phyloP scores from a whole-genome alignment of 371 early-diverging fungal species.

The Saksenaea vasiformis region DNA sequence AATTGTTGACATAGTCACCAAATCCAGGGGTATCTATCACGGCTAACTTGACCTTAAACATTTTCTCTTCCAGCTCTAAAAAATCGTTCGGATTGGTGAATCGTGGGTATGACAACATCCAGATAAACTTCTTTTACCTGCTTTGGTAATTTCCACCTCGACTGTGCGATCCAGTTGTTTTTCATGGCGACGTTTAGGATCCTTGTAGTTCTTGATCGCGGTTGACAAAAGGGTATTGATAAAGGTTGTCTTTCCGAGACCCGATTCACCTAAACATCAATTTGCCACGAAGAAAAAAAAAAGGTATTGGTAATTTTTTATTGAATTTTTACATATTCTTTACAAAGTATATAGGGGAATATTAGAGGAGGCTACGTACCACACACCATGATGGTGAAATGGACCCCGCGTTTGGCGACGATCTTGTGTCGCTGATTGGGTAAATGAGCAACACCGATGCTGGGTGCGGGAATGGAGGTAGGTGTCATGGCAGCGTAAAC shows the following conservation, averaged over 20 bases:
- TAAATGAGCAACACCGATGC: slow-evolving; percentile 95
- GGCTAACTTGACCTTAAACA: slow-evolving; percentile 89
- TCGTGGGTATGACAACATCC: background rate
- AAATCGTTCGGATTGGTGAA: background rate
- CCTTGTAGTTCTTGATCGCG: slow-evolving; percentile 59
- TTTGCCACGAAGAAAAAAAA: background rate
- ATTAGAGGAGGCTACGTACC: slow-evolving; percentile 58
- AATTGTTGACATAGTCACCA: slow-evolving; percentile 81
- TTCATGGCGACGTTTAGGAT: slow-evolving; percentile 37
- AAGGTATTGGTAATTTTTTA: background rate
- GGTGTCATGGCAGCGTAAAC: slow-evolving; percentile 37
- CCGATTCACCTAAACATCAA: slow-evolving; percentile 40
- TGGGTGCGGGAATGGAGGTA: slow-evolving; percentile 48
- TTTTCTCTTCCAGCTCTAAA: slow-evolving; percentile 95
- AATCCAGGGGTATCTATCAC: slow-evolving; percentile 92
- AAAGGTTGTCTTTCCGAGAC: slow-evolving; percentile 74
- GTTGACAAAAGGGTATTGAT: slow-evolving; percentile 80
- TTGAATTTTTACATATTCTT: background rate
- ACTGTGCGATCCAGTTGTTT: slow-evolving; percentile 60
- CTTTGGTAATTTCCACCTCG: slow-evolving; percentile 67
- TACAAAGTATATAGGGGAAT: background rate
- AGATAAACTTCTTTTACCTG: slow-evolving; percentile 36
- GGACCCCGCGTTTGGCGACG: slow-evolving; percentile 86
- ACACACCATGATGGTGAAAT: slow-evolving; percentile 96
- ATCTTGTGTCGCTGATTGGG: slow-evolving; percentile 97